Base-by-base conservation (phyloP, 495 filamentous ascomycete species). In the Oidiodendron maius region DNA sequence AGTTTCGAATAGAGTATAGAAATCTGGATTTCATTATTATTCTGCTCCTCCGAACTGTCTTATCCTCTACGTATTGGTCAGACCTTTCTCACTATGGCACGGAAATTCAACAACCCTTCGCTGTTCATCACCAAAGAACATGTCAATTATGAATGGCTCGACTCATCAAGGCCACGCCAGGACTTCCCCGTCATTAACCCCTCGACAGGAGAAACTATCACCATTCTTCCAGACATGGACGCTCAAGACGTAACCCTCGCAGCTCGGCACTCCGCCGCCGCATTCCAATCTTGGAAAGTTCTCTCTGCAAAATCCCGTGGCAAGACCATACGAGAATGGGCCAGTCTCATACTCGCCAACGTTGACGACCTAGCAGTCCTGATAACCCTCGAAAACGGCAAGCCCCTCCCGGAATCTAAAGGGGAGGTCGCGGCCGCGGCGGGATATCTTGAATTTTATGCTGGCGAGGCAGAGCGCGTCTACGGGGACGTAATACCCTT, bases 361-460 rank as follows among this genome's bases (percentile, higher is more conserved):
- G 72, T 78, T 26, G 87, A 91, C n/a, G 91, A 97, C 58, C 69
- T 96, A 20, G 88, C 89, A 9, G 86, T 78, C 36, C 64, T 97
- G 52, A 93, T 96, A 50, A 95, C 90, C 42, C 80, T 78, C 72
- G 84, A 89, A 64, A 88, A 88, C 48, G 84, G 85, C 36, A 90
- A 90, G 64, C 81, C 86, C 0, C 53, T 81, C 3, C 72, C 78
- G 1, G 86, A 90, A 52, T 78, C 86, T 18, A 83, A 79, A 60
- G 79, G 77, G 12, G 86, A 89, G 64, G 83, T 85, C 17, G 72
- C 72, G 45, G 88, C 87, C 55, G 83, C 85, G 12, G 81, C 85
- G 23, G 70, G 68, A 54, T 89, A 87, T 69, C 80, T 88, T 52
- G 84, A 88, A 61, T 89, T 84, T 84, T 89, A 88, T 64, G 73